Percentiles rank a stretch among this genome's conserved stretches.
phyloP scores from a whole-genome alignment of 202 grass and related monocot genomes.

The Eragrostis tef region DNA sequence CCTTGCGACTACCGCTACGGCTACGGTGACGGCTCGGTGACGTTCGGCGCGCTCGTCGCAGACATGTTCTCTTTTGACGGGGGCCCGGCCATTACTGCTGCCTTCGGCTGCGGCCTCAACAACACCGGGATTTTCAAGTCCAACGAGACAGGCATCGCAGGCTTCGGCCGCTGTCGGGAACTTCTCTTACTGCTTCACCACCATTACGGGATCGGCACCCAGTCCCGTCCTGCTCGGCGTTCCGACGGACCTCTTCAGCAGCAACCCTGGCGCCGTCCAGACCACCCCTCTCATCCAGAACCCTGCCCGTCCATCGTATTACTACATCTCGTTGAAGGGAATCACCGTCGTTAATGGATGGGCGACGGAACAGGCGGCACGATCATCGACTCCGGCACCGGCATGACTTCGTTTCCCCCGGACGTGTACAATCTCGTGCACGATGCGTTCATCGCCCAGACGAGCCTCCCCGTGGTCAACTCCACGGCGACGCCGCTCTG shows the following conservation, averaged over 20 bases:
- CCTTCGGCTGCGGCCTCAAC: slow-evolving; percentile 55
- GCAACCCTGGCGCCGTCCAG: background rate
- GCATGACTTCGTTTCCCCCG: background rate
- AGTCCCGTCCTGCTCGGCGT: slow-evolving; percentile 25
- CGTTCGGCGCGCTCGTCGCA: background rate
- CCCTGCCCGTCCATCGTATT: fast-evolving
- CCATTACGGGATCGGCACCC: background rate
- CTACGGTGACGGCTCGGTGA: slow-evolving; percentile 40
- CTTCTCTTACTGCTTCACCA: slow-evolving; percentile 57
- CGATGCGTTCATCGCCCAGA: background rate
- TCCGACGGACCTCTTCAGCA: slow-evolving; percentile 13
- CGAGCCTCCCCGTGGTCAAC: background rate
- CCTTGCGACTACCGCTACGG: slow-evolving; percentile 25
- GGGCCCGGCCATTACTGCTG: background rate
- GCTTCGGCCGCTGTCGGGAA: slow-evolving; percentile 10
- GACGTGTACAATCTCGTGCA: background rate
- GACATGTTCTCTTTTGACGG: slow-evolving; percentile 41
- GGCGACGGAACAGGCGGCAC: background rate
- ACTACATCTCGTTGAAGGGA: slow-evolving; percentile 44
- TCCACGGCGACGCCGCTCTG: slow-evolving; percentile 29
- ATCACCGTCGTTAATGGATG: slow-evolving; percentile 38
- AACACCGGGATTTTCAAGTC: slow-evolving; percentile 41
- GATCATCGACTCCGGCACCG: slow-evolving; percentile 43
- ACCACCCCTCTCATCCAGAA: slow-evolving; percentile 33
- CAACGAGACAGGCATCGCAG: background rate